phyloP scores from a whole-genome alignment of 768 basidiomycete species.

The Leccinum subtestaceum region DNA sequence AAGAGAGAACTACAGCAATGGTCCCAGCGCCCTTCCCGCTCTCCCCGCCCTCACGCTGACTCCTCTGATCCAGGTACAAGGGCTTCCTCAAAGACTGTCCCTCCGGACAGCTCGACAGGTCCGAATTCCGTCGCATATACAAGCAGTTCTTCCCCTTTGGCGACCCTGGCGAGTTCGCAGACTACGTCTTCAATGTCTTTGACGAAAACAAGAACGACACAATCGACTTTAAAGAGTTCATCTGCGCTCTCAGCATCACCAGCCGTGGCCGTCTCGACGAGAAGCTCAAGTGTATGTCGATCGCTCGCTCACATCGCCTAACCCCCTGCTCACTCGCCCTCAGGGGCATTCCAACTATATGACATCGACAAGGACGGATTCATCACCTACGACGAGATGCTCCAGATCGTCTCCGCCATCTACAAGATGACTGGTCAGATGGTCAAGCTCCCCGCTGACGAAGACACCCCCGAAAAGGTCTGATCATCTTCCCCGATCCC shows the following conservation, averaged over 20 bases:
- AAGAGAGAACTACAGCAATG: conserved; percentile 97
- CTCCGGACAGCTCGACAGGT: conserved; percentile 92
- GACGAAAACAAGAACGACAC: conserved; percentile 93
- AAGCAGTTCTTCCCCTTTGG: conserved; percentile 99
- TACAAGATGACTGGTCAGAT: conserved; percentile 99
- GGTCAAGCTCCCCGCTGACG: conserved; percentile 97
- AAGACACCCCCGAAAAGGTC: conserved; percentile 99
- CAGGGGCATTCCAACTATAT: conserved; percentile 99
- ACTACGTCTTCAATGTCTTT: conserved; percentile 98
- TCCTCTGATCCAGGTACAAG: conserved; percentile 80
- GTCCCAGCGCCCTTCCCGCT: conserved; percentile 37
- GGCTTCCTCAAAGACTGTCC: conserved; percentile 99
- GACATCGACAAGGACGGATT: conserved; percentile 98
- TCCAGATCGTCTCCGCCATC: conserved; percentile 95
- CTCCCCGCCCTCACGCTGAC: conserved; percentile 7
- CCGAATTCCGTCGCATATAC: conserved; percentile 96
- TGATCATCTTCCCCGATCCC: conserved; percentile 12
- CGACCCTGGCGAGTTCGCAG: conserved; percentile 93
- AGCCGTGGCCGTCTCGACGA: conserved; percentile 92
- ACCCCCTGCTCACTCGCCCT: conserved; percentile 14
- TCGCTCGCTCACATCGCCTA: conserved; percentile 8
- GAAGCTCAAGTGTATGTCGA: conserved; percentile 92
- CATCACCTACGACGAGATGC: conserved; percentile 99
- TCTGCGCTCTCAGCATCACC: conserved; percentile 94
- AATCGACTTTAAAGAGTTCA: conserved; percentile 99